phyloP scores from a whole-genome alignment of 176 grass and related monocot genomes.

The Cymbopogon citratus region DNA sequence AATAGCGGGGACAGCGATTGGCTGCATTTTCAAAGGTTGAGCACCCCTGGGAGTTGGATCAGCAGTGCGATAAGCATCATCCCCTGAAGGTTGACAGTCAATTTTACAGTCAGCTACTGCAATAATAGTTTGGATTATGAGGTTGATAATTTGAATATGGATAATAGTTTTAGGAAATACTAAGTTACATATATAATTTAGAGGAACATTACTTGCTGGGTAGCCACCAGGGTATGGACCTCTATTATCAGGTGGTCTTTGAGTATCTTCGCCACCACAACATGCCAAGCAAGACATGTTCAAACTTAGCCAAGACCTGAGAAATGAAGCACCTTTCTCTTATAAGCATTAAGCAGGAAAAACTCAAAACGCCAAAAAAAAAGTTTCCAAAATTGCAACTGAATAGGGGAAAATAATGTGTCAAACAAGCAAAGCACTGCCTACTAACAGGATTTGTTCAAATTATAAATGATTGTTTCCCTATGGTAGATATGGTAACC shows the following conservation, averaged over 20 bases:
- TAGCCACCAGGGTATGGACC: constrained; percentile 25
- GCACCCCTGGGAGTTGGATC: constrained; percentile 57
- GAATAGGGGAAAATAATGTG: not conserved
- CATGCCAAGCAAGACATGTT: constrained; percentile 34
- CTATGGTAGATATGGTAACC: not conserved
- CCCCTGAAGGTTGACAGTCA: constrained; percentile 23
- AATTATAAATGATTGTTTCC: not conserved
- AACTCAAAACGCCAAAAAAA: not conserved
- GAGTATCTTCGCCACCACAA: constrained; percentile 24
- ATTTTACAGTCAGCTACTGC: not conserved
- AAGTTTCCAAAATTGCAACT: not conserved
- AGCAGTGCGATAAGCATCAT: constrained; percentile 46
- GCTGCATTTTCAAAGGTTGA: constrained; percentile 58
- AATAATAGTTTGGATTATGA: not conserved
- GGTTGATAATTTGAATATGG: not conserved
- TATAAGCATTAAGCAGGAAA: not conserved
- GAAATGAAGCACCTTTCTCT: not conserved
- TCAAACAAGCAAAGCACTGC: not conserved
- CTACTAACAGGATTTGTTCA: not conserved
- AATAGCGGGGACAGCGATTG: constrained; percentile 62
- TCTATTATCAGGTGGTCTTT: constrained; percentile 29
- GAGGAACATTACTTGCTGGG: constrained; percentile 29
- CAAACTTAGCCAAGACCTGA: constrained; percentile 5
- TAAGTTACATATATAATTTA: not conserved
- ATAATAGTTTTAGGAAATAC: not conserved